Conservation (phyloP, 768 basidiomycete genomes). For the Clitopilus passeckerianus region DNA sequence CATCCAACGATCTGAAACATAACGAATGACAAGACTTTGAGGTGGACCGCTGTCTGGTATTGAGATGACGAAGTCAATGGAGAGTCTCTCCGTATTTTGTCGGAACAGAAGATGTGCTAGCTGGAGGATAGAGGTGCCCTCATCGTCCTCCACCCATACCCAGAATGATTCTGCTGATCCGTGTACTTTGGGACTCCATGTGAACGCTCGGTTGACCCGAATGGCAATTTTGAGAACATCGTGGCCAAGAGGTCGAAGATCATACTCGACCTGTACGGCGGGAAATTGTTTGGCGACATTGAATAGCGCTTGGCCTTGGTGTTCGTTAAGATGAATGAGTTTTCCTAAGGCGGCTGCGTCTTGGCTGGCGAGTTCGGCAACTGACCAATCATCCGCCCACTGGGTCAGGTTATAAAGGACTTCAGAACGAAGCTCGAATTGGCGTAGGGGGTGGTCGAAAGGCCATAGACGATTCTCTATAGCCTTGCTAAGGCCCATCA, state of each 20-base stretch:
- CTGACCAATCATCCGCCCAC: slow-evolving; percentile 78
- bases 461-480: slow-evolving; percentile 93
- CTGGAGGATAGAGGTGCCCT: slow-evolving; percentile 80
- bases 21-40: slow-evolving; percentile 65
- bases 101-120: slow-evolving; percentile 70
- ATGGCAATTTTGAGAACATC: slow-evolving; percentile 80
- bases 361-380: slow-evolving; percentile 66
- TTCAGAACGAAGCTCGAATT: slow-evolving; percentile 74
- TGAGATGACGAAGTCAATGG: slow-evolving; percentile 78
- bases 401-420: slow-evolving; percentile 72
- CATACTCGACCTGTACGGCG: slow-evolving; percentile 55
- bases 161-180: slow-evolving; percentile 83
- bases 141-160: slow-evolving; percentile 91
- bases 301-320: slow-evolving; percentile 74
- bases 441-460: slow-evolving; percentile 84
- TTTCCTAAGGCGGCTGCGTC: slow-evolving; percentile 68
- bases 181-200: slow-evolving; percentile 76
- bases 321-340: slow-evolving; percentile 81
- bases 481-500: slow-evolving; percentile 91
- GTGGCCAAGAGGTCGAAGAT: slow-evolving; percentile 75
- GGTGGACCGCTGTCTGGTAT: slow-evolving; percentile 57
- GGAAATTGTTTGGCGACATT: slow-evolving; percentile 86
- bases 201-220: slow-evolving; percentile 61
- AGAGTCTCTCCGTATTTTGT: slow-evolving; percentile 50
- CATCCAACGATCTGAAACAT: slow-evolving; percentile 89